A percentile compares a stretch with the other conserved stretches of the same genome.
phyloP scores from a whole-genome alignment of 176 grass and related monocot genomes.

The Eremochloa ophiuroides region DNA sequence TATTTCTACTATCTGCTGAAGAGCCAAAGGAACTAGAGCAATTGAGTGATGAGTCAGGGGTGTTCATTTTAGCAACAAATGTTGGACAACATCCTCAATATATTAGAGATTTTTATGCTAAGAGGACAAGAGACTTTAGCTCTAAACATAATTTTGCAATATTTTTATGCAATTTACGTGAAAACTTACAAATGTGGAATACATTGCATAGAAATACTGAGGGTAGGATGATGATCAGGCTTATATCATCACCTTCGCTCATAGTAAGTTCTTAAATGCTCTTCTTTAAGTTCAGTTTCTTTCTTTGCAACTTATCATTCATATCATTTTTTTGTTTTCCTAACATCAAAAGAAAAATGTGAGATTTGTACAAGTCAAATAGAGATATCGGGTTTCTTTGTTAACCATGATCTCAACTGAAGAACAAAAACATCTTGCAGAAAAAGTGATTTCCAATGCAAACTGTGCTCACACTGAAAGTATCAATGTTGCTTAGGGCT shows the following conservation, averaged over 20 bases:
- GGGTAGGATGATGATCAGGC: neutral
- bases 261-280: no score
- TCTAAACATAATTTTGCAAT: neutral
- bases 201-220: neutral
- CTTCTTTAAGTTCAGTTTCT: neutral
- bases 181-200: neutral
- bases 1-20: neutral
- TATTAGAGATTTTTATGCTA: neutral
- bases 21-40: neutral
- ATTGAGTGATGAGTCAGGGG: neutral
- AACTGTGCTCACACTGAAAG: neutral
- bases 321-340: neutral
- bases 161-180: neutral
- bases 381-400: neutral
- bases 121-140: no score
- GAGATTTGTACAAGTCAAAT: neutral
- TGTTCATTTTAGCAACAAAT: neutral
- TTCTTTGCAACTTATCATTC: neutral
- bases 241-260: neutral
- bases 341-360: neutral
- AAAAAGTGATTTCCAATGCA: neutral
- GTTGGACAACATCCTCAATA: neutral
- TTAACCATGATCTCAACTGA: neutral
- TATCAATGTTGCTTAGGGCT: neutral
- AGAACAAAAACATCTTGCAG: neutral